Percentiles rank a stretch among this genome's conserved stretches.
Conservation (phyloP, 352 stramenopile species). For the Globisporangium rhizosaccharum region DNA sequence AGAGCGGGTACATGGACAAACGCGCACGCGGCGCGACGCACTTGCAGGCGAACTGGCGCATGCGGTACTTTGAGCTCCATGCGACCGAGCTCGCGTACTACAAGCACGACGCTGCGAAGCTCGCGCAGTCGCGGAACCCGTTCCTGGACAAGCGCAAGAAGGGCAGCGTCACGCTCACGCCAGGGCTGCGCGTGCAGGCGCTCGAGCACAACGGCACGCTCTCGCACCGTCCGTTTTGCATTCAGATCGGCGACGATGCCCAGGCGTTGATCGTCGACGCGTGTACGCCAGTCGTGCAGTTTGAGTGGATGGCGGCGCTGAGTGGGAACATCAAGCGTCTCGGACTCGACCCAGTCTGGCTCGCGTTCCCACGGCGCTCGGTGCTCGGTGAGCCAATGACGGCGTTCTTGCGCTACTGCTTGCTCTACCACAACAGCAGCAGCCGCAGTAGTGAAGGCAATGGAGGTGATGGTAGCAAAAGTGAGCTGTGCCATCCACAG, state of each 20-base stretch:
- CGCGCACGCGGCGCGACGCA: constrained; percentile 35
- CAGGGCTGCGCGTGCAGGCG: constrained; percentile 30
- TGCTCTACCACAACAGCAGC: constrained; percentile 54
- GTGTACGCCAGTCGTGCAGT: constrained; percentile 47
- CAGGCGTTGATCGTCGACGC: constrained; percentile 59
- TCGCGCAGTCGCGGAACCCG: constrained; percentile 42
- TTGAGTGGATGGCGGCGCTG: constrained; percentile 57
- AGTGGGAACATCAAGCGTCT: constrained; percentile 61
- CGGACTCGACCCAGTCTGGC: constrained; percentile 49
- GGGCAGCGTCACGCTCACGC: constrained; percentile 31
- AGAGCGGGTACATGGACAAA: constrained; percentile 56
- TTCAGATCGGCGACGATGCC: constrained; percentile 48
- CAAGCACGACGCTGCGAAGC: constrained; percentile 57
- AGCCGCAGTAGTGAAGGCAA: constrained; percentile 19
- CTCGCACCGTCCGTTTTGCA: constrained; percentile 50
- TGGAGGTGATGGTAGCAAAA: constrained; percentile 9
- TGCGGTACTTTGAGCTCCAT: constrained; percentile 48
- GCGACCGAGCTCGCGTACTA: constrained; percentile 46
- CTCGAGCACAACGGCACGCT: constrained; percentile 66
- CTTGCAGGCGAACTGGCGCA: constrained; percentile 71
- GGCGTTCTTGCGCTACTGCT: constrained; percentile 52
- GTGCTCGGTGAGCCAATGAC: constrained; percentile 52
- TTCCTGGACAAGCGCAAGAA: constrained; percentile 51
- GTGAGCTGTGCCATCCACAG: constrained; percentile 18
- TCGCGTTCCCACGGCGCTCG: constrained; percentile 37